Evolutionary conservation across 106 monocot genomes (phyloP).

Genomic region (Allium sativum): DNA sequence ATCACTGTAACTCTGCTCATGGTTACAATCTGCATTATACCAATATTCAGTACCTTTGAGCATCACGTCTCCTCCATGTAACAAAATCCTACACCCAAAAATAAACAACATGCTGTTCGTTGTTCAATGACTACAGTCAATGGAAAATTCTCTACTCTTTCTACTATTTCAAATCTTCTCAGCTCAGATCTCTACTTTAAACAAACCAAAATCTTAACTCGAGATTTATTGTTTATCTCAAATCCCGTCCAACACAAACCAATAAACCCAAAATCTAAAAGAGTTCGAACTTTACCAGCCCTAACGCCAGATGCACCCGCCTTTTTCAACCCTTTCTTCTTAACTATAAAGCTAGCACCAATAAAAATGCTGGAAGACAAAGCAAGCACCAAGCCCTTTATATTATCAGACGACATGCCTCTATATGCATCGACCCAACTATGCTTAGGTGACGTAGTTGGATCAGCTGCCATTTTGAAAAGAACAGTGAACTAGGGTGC

Average conservation of each 20-base stretch:
- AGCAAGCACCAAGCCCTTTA: constrained; percentile 63
- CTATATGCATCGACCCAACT: constrained; percentile 1
- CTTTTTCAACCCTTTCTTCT: constrained; percentile 86
- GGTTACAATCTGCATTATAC: no score
- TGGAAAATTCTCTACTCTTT: no score
- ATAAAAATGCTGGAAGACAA: constrained; percentile 70
- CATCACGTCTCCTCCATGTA: no score
- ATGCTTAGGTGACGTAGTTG: background rate
- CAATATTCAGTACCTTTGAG: no score
- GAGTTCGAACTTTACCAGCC: constrained; percentile 37
- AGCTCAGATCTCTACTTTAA: background rate
- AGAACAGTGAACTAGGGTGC: background rate
- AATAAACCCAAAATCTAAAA: no score
- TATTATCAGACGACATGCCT: constrained; percentile 54
- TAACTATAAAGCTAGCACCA: constrained; percentile 66
- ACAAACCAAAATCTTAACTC: background rate
- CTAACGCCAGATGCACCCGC: constrained; percentile 73
- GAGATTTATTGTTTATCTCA: no score
- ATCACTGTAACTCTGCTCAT: no score
- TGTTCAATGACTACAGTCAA: no score
- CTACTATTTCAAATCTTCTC: background rate
- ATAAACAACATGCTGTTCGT: no score
- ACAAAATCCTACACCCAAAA: no score
- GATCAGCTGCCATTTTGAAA: constrained; percentile 2
- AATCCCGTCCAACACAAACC: no score